phyloP scores from a whole-genome alignment of 768 basidiomycete species.

The Lactarius indigo region DNA sequence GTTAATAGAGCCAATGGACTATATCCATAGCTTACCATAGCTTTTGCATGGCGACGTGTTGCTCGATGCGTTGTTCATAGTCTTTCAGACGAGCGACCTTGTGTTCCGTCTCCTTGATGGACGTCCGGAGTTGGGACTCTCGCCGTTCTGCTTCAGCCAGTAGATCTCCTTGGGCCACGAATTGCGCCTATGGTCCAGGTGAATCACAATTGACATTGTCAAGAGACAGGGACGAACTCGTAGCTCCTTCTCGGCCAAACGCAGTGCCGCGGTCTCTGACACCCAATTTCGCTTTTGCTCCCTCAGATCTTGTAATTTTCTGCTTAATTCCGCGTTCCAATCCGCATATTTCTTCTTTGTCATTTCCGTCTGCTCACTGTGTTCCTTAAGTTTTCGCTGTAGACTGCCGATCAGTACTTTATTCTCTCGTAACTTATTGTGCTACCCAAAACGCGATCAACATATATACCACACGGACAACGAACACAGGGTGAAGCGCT shows the following conservation, averaged over 20 bases:
- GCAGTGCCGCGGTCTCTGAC: slow-evolving; percentile 61
- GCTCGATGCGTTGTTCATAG: slow-evolving; percentile 85
- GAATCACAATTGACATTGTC: slow-evolving; percentile 2
- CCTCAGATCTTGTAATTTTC: slow-evolving; percentile 67
- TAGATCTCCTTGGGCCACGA: slow-evolving; percentile 64
- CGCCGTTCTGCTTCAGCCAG: slow-evolving; percentile 65
- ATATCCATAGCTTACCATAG: slow-evolving; percentile 53
- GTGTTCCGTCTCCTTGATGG: slow-evolving; percentile 72
- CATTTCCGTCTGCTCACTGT: slow-evolving; percentile 67
- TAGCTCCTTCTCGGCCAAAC: slow-evolving; percentile 67
- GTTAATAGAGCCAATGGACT: background rate
- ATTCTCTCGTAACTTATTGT: slow-evolving; percentile 79
- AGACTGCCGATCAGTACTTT: slow-evolving; percentile 62
- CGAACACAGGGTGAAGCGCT: slow-evolving; percentile 28
- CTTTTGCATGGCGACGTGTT: slow-evolving; percentile 69
- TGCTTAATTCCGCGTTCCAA: slow-evolving; percentile 80
- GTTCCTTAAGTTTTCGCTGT: slow-evolving; percentile 65
- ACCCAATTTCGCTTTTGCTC: slow-evolving; percentile 81
- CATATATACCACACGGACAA: slow-evolving; percentile 1
- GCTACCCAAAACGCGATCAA: slow-evolving; percentile 40
- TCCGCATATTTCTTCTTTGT: slow-evolving; percentile 78
- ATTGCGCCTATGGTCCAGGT: slow-evolving; percentile 48
- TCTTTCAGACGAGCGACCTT: slow-evolving; percentile 79
- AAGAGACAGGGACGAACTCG: slow-evolving; percentile 41
- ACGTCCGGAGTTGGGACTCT: slow-evolving; percentile 70